Conservation (phyloP, 257 asterid genomes). For the Solanum dulcamara region DNA sequence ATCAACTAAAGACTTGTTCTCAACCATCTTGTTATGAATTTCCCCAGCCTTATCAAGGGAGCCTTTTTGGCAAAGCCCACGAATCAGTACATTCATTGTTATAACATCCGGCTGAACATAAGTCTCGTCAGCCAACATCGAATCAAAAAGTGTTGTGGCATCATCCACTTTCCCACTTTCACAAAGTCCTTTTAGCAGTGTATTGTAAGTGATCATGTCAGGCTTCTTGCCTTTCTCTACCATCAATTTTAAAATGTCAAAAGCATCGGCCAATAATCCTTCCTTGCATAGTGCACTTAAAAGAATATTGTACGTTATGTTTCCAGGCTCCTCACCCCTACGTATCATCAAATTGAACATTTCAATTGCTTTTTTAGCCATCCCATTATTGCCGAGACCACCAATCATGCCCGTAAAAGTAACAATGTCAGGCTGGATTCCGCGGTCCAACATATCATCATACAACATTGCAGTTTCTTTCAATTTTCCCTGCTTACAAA, state of each 20-base stretch:
- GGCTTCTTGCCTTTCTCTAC: constrained; percentile 36
- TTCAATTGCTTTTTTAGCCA: constrained; percentile 39
- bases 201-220: constrained; percentile 43
- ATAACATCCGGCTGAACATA: constrained; percentile 37
- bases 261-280: constrained; percentile 36
- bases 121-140: constrained; percentile 26
- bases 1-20: constrained; percentile 17
- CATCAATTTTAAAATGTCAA: constrained; percentile 41
- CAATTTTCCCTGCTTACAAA: constrained; percentile 43
- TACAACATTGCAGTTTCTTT: constrained; percentile 36
- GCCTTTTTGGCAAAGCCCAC: constrained; percentile 57
- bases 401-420: constrained; percentile 41
- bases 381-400: constrained; percentile 39
- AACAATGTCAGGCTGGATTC: constrained; percentile 50
- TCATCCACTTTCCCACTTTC: constrained; percentile 37
- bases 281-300: constrained; percentile 53
- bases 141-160: constrained; percentile 40
- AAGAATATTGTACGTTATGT: constrained; percentile 34
- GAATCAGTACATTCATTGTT: constrained; percentile 34
- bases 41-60: constrained; percentile 34
- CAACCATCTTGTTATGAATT: constrained; percentile 30
- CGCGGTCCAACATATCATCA: constrained; percentile 41
- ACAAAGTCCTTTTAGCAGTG: constrained; percentile 39
- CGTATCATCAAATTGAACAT: constrained; percentile 47
- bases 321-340: constrained; percentile 43